phyloP scores from a whole-genome alignment of 768 basidiomycete species.

The Pleurotus pulmonarius region DNA sequence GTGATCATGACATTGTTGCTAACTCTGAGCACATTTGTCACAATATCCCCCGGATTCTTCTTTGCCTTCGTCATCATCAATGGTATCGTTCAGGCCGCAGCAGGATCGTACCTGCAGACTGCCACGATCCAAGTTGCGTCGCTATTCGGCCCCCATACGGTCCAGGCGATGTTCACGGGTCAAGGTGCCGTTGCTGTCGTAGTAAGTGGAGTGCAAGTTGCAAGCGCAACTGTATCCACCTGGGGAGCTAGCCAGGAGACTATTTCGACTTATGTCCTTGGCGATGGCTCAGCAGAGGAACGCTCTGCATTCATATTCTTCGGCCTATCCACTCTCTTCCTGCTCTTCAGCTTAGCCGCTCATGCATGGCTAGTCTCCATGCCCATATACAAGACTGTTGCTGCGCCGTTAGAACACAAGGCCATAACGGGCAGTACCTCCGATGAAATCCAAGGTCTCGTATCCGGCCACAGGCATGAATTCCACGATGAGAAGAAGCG shows the following conservation, averaged over 20 bases:
- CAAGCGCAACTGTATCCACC: constrained; percentile 58
- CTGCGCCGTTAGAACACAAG: constrained; percentile 41
- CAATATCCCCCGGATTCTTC: constrained; percentile 50
- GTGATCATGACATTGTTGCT: constrained; percentile 54
- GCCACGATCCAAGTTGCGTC: constrained; percentile 79
- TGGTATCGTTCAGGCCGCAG: constrained; percentile 52
- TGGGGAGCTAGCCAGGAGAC: constrained; percentile 33
- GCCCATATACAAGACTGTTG: constrained; percentile 55
- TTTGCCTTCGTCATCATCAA: constrained; percentile 63
- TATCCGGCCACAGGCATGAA: constrained; percentile 24
- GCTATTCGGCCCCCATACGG: constrained; percentile 66
- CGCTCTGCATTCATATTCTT: constrained; percentile 76
- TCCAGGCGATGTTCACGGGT: constrained; percentile 78
- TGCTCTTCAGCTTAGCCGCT: constrained; percentile 48
- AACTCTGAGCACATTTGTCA: constrained; percentile 62
- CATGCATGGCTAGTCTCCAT: constrained; percentile 55
- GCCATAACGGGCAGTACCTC: constrained; percentile 18
- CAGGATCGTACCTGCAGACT: constrained; percentile 74
- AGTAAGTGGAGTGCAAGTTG: constrained; percentile 72
- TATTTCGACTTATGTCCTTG: constrained; percentile 16
- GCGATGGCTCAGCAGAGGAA: constrained; percentile 52
- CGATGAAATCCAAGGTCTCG: constrained; percentile 32
- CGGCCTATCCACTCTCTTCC: constrained; percentile 62
- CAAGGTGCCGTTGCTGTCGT: constrained; percentile 84
- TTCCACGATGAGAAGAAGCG: constrained; percentile 33